Percentiles rank a stretch among this genome's conserved stretches.
Conservation (phyloP, 768 basidiomycete genomes). For the Epithele typhae region DNA sequence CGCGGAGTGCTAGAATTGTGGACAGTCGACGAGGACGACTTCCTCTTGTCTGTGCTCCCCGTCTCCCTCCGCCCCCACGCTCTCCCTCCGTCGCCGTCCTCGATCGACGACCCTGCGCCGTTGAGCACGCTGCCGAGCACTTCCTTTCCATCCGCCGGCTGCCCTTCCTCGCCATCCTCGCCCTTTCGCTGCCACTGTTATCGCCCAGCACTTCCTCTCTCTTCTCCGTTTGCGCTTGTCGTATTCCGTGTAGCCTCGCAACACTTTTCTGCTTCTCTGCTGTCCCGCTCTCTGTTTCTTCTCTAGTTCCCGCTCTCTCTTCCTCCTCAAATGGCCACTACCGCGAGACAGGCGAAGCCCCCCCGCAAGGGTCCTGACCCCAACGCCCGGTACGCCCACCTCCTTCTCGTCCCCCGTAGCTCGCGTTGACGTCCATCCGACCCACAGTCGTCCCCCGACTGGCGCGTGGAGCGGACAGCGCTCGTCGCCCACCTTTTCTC, state of each 20-base stretch:
- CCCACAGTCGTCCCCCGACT: conserved; percentile 30
- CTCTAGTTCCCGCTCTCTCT: conserved; percentile 25
- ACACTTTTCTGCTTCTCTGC: conserved; percentile 19
- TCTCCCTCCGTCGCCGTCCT: conserved; percentile 2
- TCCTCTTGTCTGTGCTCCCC: conserved; percentile 1
- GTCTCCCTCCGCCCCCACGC: conserved; percentile 6
- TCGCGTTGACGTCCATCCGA: not conserved
- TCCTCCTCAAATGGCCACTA: conserved; percentile 48
- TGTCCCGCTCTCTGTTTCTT: conserved; percentile 28
- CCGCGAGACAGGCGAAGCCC: conserved; percentile 61
- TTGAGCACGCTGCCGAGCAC: conserved; percentile 5
- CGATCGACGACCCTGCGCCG: conserved; percentile 12
- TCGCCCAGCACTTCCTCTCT: conserved; percentile 9
- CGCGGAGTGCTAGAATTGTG: conserved; percentile 11
- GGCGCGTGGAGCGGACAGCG: conserved; percentile 65
- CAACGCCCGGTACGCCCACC: conserved; percentile 34
- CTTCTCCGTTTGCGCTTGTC: too few species aligned
- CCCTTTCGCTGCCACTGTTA: conserved; percentile 11
- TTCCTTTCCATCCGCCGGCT: conserved; percentile 1
- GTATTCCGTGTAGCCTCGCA: too few species aligned
- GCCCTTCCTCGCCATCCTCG: conserved; percentile 4
- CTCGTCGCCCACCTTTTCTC: conserved; percentile 68
- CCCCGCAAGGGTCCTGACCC: conserved; percentile 62
- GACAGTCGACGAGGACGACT: conserved; percentile 3
- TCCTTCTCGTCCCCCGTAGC: conserved; percentile 11